A percentile compares a stretch with the other conserved stretches of the same genome.
Conservation (phyloP, 2,329 filamentous ascomycete genomes). For the Bipolaris victoriae region DNA sequence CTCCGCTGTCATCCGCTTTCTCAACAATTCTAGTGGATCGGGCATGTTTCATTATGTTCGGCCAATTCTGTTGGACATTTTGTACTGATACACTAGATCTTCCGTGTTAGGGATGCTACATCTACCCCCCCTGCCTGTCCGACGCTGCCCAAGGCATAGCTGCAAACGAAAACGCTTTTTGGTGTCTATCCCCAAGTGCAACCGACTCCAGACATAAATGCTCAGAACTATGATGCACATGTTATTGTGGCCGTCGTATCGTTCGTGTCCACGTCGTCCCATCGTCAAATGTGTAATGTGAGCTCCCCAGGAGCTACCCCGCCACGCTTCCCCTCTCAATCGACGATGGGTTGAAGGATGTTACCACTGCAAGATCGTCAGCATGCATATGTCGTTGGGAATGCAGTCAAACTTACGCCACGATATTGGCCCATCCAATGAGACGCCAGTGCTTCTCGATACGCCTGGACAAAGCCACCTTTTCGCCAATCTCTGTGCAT, state of each 20-base stretch:
- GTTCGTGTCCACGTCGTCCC: conserved; percentile 21
- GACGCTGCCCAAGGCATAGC: conserved; percentile 25
- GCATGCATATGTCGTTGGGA: conserved; percentile 5
- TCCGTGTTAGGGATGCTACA: conserved; percentile 21
- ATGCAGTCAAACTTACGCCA: conserved; percentile 45
- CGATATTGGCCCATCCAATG: conserved; percentile 53
- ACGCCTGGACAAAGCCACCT: conserved; percentile 93
- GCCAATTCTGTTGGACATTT: conserved; percentile 25
- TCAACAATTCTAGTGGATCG: conserved; percentile 22
- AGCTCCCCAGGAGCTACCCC: conserved; percentile 11
- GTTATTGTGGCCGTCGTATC: conserved; percentile 23
- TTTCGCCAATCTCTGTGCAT: conserved; percentile 96
- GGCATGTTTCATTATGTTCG: conserved; percentile 33
- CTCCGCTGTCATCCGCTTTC: conserved; percentile 21
- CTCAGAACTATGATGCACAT: conserved; percentile 38
- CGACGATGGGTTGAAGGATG: conserved; percentile 46
- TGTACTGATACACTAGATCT: conserved; percentile 23
- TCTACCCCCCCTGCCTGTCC: conserved; percentile 19
- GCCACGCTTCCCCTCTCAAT: conserved; percentile 22
- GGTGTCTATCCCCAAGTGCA: conserved; percentile 35
- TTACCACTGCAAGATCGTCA: conserved; percentile 43
- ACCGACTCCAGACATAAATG: conserved; percentile 42
- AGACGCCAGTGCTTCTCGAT: conserved; percentile 96
- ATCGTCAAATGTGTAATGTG: conserved; percentile 22
- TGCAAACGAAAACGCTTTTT: conserved; percentile 27